Evolutionary conservation across 2,329 filamentous ascomycete species (phyloP), one percentile per base, ranked within the genome.

Genomic region (Microsporum canis): DNA sequence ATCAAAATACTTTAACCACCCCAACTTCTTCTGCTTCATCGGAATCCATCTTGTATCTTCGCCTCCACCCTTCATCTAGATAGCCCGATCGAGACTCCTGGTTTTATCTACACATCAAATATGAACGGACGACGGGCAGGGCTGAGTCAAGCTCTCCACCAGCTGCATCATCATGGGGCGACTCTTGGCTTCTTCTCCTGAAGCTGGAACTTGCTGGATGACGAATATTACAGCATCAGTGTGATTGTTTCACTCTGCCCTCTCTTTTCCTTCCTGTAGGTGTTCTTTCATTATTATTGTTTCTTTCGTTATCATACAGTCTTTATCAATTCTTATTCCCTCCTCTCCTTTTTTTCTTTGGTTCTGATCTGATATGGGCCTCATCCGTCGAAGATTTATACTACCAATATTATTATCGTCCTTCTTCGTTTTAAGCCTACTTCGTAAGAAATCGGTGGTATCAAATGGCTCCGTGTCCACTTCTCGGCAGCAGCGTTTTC

Each of bases 351-450:
- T 59, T 57, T 59, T 27, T 39, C 27, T 33, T 12, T 39, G 5
- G 38, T 31, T 34, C 23, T 27, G 14, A 61, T 51, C 23, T 36
- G 31, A 55, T 43, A 45, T 43, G 36, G 38, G 62, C 62, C 56
- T 62, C 29, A 53, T 62, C 29, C 34, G 51, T 27, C 58, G 62
- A 62, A 62, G 64, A 63, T 63, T 60, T 56, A 57, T 63, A 36
- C 12, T 63, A 29, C 34, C 60, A 8, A 12, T 65, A 34, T 3
- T 63, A 8, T 17, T 65, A 17, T 61, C 62, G 5, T 27, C 61
- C 38, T 57, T 43, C 56, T 58, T 64, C 57, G 58, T 60, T 43
- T 60, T 62, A 57, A 55, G 38, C 36, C 43, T 62, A 31, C 36
- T 65, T 34, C 47, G 45, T 51, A 56, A 33, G 3, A 33, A 57